A percentile compares a stretch with the other conserved stretches of the same genome.
Conservation (phyloP, 2,329 filamentous ascomycete species). For the Fusarium brachygibbosum region DNA sequence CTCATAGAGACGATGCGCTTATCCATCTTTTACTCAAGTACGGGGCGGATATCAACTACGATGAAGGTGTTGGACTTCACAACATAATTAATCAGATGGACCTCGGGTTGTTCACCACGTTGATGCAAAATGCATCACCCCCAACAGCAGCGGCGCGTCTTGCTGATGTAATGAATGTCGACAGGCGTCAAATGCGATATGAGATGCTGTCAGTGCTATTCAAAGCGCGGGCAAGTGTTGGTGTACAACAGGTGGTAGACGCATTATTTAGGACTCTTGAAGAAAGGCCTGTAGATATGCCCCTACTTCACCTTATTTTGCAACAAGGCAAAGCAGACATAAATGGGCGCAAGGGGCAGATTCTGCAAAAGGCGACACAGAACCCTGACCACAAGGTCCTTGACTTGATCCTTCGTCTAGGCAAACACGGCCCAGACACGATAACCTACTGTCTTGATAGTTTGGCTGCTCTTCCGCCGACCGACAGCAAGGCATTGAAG, state of each 20-base stretch:
- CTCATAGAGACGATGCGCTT: conserved; percentile 63
- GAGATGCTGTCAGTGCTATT: conserved; percentile 64
- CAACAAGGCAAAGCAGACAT: conserved; percentile 66
- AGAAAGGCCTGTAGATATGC: conserved; percentile 63
- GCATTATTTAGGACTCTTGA: conserved; percentile 60
- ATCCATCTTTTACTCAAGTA: conserved; percentile 66
- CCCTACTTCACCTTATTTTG: conserved; percentile 63
- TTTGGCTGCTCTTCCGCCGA: conserved; percentile 60
- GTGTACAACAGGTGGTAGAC: conserved; percentile 57
- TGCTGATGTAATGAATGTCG: conserved; percentile 61
- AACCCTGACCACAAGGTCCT: conserved; percentile 64
- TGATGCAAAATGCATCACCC: conserved; percentile 63
- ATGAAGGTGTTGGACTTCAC: conserved; percentile 63
- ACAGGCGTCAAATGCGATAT: conserved; percentile 59
- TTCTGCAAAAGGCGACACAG: conserved; percentile 58
- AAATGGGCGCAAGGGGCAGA: conserved; percentile 62
- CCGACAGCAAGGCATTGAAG: conserved; percentile 63
- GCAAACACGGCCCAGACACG: conserved; percentile 60
- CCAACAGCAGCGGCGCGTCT: conserved; percentile 64
- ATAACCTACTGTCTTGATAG: conserved; percentile 60
- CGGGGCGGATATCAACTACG: conserved; percentile 68
- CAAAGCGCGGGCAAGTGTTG: conserved; percentile 59
- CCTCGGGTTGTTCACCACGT: conserved; percentile 58
- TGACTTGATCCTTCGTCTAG: conserved; percentile 61
- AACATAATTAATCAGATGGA: conserved; percentile 65